Percentiles rank a stretch among this genome's conserved stretches.
Evolutionary conservation across 768 basidiomycete species (phyloP).

Genomic region (Pleurotus eryngii): DNA sequence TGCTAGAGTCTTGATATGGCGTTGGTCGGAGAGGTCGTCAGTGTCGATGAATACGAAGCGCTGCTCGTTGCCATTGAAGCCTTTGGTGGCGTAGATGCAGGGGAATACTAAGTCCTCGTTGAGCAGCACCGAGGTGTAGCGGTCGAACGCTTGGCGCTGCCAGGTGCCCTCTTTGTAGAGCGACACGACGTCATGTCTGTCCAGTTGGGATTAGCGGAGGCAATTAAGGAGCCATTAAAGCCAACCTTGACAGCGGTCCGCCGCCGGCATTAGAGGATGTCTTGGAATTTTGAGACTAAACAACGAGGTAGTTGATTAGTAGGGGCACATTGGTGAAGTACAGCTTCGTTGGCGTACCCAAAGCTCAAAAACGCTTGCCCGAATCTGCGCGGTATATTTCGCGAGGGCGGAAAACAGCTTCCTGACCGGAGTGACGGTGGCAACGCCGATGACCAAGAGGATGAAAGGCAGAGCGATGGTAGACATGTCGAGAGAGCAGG

Average conservation of each 20-base stretch:
- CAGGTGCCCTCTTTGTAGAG: constrained; percentile 16
- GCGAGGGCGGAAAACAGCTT: not conserved
- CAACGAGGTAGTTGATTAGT: not conserved
- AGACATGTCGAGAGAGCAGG: constrained; percentile 1
- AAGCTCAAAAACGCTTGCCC: not conserved
- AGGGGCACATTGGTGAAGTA: not conserved
- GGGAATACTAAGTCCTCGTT: constrained; percentile 19
- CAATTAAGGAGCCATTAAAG: not conserved
- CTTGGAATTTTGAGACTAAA: too few species aligned
- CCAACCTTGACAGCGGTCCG: constrained; percentile 17
- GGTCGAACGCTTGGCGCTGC: constrained; percentile 18
- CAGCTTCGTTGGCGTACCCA: not conserved
- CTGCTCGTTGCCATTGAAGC: constrained; percentile 19
- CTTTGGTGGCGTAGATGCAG: constrained; percentile 21
- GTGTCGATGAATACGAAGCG: constrained; percentile 17
- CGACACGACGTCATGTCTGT: constrained; percentile 11
- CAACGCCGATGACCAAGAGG: not conserved
- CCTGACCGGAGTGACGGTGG: not conserved
- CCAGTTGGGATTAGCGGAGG: too few species aligned
- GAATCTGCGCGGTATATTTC: not conserved
- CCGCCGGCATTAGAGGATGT: not conserved
- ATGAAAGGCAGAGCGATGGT: not conserved
- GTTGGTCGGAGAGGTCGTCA: constrained; percentile 17
- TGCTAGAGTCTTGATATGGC: constrained; percentile 14
- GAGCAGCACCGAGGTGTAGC: constrained; percentile 14